These are phyloP conservation scores for Cinnamomum micranthum DNA, from an alignment of 164 flowering plant species.

Conservation along the genomic window DNA sequence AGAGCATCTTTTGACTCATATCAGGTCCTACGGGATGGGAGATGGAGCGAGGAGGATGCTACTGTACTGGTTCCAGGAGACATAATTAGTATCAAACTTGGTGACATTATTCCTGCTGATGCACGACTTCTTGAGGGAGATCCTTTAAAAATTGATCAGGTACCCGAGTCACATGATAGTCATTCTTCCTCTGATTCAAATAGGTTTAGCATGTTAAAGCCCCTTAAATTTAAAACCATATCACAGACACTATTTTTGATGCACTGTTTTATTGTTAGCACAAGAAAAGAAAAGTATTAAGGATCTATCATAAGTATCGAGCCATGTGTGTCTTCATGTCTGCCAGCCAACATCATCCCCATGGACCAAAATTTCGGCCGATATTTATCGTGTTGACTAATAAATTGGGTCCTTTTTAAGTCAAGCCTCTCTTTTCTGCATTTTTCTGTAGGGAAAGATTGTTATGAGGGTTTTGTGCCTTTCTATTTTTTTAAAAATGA, in stretches of 20 bases:
- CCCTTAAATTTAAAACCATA: neutral
- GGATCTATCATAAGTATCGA: neutral
- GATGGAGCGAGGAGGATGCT: constrained; percentile 74
- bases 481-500: too few species aligned
- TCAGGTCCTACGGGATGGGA: constrained; percentile 68
- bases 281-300: neutral
- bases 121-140: constrained; percentile 85
- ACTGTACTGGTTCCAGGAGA: constrained; percentile 76
- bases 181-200: neutral
- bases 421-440: too few species aligned
- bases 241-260: neutral
- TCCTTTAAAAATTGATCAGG: constrained; percentile 81
- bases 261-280: neutral
- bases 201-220: neutral
- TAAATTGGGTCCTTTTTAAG: too few species aligned
- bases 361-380: too few species aligned
- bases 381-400: too few species aligned
- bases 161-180: constrained; percentile 5
- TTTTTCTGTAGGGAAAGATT: too few species aligned
- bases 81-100: constrained; percentile 65
- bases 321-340: neutral
- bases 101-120: constrained; percentile 82
- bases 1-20: constrained; percentile 1
- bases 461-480: too few species aligned
- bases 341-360: too few species aligned